These are phyloP conservation scores for Mariannaea elegans DNA, from an alignment of 2,329 filamentous ascomycete species.

Conservation along the genomic window DNA sequence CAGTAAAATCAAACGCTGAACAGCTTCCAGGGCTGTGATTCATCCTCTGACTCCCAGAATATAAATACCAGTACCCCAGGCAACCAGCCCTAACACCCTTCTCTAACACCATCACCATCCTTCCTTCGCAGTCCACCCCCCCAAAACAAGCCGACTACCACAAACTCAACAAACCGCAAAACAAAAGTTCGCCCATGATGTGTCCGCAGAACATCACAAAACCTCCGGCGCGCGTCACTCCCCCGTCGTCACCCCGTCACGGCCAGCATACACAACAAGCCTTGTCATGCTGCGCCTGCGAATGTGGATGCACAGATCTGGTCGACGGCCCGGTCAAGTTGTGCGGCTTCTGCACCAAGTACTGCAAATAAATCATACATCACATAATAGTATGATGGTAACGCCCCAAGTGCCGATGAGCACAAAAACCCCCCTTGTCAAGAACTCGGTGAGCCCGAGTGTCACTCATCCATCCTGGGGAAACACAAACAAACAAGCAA, in stretches of 20 bases:
- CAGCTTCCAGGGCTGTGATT: neutral
- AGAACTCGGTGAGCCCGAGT: neutral
- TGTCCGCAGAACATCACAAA: neutral
- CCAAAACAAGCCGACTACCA: neutral
- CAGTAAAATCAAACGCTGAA: too few species aligned
- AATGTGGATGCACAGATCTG: constrained; percentile 16
- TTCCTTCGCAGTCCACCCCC: too few species aligned
- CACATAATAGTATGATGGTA: neutral
- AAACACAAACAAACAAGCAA: neutral
- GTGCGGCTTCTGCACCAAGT: constrained; percentile 24
- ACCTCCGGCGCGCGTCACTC: neutral
- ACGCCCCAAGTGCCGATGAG: too few species aligned
- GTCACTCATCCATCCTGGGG: neutral
- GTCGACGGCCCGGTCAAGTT: neutral
- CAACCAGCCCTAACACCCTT: neutral
- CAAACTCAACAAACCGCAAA: neutral
- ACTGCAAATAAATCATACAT: constrained; percentile 6
- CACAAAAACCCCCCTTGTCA: too few species aligned
- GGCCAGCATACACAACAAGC: too few species aligned
- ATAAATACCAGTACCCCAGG: neutral
- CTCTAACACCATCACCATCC: neutral
- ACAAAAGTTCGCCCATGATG: neutral
- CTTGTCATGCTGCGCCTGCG: constrained; percentile 4
- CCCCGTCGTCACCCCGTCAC: neutral
- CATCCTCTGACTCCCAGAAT: neutral